A percentile compares a stretch with the other conserved stretches of the same genome.
These are phyloP conservation scores for Leccinum incarnatum DNA, from an alignment of 768 basidiomycete species.

Conservation along the genomic window DNA sequence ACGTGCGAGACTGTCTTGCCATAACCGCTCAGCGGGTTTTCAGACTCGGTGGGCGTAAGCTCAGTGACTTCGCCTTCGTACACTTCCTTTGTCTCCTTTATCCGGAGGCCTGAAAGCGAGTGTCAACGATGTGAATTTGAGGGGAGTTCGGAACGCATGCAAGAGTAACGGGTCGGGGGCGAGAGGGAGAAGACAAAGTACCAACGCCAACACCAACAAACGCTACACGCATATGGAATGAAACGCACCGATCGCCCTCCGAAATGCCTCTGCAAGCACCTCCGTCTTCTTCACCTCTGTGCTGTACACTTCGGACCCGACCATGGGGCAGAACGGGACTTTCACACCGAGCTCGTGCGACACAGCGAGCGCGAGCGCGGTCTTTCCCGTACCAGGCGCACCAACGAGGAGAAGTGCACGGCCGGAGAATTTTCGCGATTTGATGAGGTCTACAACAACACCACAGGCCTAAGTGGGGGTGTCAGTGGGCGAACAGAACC, in stretches of 20 bases:
- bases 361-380: slow-evolving; percentile 92
- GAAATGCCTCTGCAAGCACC: slow-evolving; percentile 90
- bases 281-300: slow-evolving; percentile 99
- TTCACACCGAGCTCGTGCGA: slow-evolving; percentile 93
- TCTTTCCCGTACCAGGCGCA: slow-evolving; percentile 97
- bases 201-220: not conserved
- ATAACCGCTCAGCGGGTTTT: slow-evolving; percentile 96
- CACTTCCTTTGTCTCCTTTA: slow-evolving; percentile 99
- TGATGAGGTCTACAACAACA: slow-evolving; percentile 84
- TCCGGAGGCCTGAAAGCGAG: slow-evolving; percentile 63
- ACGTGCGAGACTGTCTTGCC: slow-evolving; percentile 99
- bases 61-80: slow-evolving; percentile 99
- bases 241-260: slow-evolving; percentile 90
- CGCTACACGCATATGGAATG: not conserved
- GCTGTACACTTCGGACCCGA: slow-evolving; percentile 95
- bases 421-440: slow-evolving; percentile 91
- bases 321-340: slow-evolving; percentile 98
- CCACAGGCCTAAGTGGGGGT: slow-evolving; percentile 70
- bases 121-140: not conserved
- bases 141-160: not conserved
- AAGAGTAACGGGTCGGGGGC: not conserved
- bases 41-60: slow-evolving; percentile 91
- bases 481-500: not conserved
- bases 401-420: slow-evolving; percentile 90
- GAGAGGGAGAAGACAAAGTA: not conserved